phyloP scores from a whole-genome alignment of 495 filamentous ascomycete species.

The Talaromyces thailandensis region DNA sequence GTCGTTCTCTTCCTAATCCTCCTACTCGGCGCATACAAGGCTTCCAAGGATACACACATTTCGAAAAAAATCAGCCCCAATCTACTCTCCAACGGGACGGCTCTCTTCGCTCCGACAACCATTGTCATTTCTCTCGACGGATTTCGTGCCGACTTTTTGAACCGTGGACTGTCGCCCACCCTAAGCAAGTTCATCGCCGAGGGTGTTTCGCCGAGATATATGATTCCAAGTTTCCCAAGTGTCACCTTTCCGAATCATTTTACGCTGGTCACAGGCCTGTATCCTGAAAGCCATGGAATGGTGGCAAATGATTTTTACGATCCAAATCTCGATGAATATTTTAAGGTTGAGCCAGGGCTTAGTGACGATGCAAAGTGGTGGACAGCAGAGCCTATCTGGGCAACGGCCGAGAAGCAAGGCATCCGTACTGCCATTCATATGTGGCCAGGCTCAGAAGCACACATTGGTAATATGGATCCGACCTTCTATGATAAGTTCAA shows the following conservation, averaged over 20 bases:
- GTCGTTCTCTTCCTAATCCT: constrained; percentile 43
- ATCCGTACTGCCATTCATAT: constrained; percentile 82
- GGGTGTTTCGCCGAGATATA: constrained; percentile 82
- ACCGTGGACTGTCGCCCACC: constrained; percentile 71
- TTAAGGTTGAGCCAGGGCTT: constrained; percentile 49
- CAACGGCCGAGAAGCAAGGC: constrained; percentile 72
- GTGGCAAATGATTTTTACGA: constrained; percentile 96
- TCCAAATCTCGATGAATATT: constrained; percentile 62
- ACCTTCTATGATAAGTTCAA: constrained; percentile 78
- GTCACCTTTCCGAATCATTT: constrained; percentile 99
- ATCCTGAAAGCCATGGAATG: constrained; percentile 87
- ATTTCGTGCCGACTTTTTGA: constrained; percentile 92
- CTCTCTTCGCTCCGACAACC: constrained; percentile 81
- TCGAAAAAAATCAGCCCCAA: constrained; percentile 10
- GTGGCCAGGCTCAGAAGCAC: constrained; percentile 95
- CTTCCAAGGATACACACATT: constrained; percentile 28
- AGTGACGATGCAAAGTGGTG: constrained; percentile 87
- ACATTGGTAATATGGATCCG: constrained; percentile 54
- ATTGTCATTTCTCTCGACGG: constrained; percentile 92
- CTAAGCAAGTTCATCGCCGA: constrained; percentile 70
- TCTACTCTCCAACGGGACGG: constrained; percentile 55
- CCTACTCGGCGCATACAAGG: constrained; percentile 45
- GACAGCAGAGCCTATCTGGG: constrained; percentile 88
- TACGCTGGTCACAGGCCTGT: constrained; percentile 84
- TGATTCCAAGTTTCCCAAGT: constrained; percentile 88